These are phyloP conservation scores for Pleurotus giganteus DNA, from an alignment of 768 basidiomycete species.

Conservation along the genomic window DNA sequence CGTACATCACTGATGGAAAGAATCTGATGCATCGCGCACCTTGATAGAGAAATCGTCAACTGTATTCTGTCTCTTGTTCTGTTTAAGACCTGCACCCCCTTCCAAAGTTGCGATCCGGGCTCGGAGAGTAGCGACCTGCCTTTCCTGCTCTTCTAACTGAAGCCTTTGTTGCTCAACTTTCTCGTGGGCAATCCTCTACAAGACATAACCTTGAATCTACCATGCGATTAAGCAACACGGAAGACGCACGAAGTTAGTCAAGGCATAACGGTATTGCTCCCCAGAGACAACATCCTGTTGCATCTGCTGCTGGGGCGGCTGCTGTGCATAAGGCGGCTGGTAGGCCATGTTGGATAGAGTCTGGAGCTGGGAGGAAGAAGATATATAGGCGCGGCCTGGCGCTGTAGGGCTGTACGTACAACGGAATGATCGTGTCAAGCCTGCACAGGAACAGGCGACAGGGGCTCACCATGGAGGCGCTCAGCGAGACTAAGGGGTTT, in stretches of 20 bases:
- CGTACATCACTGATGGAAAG: background rate
- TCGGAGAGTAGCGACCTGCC: slow-evolving; percentile 72
- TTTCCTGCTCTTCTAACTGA: slow-evolving; percentile 82
- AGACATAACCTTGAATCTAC: background rate
- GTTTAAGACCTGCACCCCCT: slow-evolving; percentile 45
- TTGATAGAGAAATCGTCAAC: slow-evolving; percentile 89
- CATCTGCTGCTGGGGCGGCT: slow-evolving; percentile 22
- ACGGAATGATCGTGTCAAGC: background rate
- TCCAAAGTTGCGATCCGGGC: slow-evolving; percentile 73
- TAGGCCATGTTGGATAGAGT: slow-evolving; percentile 3
- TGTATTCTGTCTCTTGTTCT: slow-evolving; percentile 54
- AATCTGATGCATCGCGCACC: slow-evolving; percentile 36
- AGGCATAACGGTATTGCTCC: slow-evolving; percentile 80
- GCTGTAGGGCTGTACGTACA: background rate
- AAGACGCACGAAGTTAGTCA: slow-evolving; percentile 72
- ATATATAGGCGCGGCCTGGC: too few relatives aligned
- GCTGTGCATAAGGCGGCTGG: slow-evolving; percentile 5
- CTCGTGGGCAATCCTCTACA: slow-evolving; percentile 81
- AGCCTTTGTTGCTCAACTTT: slow-evolving; percentile 80
- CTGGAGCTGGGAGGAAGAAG: background rate
- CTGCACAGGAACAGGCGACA: background rate
- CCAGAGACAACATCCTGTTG: slow-evolving; percentile 44
- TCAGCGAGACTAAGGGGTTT: too few relatives aligned
- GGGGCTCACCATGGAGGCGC: background rate
- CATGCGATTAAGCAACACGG: background rate